Base-by-base conservation (phyloP, 805 yeast species). In the Yamadazyma philogaea region DNA sequence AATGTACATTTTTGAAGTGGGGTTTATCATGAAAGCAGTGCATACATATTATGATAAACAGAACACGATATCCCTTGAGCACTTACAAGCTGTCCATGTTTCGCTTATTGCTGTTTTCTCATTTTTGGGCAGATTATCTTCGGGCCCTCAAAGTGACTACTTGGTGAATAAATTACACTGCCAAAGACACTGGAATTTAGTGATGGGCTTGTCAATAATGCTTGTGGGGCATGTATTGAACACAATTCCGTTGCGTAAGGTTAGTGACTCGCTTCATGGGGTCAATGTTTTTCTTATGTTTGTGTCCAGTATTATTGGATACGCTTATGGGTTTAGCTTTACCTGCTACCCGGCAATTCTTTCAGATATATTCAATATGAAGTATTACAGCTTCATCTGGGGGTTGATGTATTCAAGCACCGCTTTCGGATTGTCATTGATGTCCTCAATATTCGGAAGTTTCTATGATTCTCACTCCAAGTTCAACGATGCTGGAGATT, bases 1-100 rank as follows among this genome's bases (percentile, higher is more conserved):
- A 48, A 62, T 64, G 68, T 64, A 64, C 46, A 64, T 64, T 10
- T 64, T 56, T 42, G 59, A 63, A 18, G 59, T 63, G 39, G 69
- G 69, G 2, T 63, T 50, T 37, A 50, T 63, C 11, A 40, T 61
- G 18, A 60, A 62, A 45, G 68, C 68, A 7, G 31, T 62, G 2
- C 54, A 56, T 42, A 49, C 53, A 32, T 59, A 53, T 43, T 39
- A 47, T 5, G 42, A 47, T 10, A 26, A 30, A 7, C 22, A 34
- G 26, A 37, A 36, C 3, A 20, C 32, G 5, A 47, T 54, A 3
- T 30, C 56, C 2, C 47, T 64, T 27, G 47, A 47, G 20, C 41
- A 53, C 12, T 44, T 61, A 11, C 68, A 63, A 49, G 67, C 67
- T 0, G 35, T 60, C 7, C 68, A 64, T 38, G 69, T 64, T 17